These are phyloP conservation scores for Fusarium anthophilum DNA, from an alignment of 2,329 filamentous ascomycete species.

Conservation along the genomic window DNA sequence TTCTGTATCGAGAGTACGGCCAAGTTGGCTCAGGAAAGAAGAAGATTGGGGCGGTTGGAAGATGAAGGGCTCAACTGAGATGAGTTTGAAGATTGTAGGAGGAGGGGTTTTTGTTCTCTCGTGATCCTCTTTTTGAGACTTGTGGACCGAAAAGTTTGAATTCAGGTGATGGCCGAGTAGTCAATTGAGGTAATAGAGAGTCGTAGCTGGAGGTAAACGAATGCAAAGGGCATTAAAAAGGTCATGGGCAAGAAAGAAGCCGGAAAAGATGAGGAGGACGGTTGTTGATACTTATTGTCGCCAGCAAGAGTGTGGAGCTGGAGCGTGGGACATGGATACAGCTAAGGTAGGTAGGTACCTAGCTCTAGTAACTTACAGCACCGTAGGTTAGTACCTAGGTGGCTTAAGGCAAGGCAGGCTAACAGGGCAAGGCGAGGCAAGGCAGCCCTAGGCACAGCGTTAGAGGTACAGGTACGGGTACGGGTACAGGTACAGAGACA, in stretches of 20 bases:
- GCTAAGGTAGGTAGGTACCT: constrained; percentile 11
- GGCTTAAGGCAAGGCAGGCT: constrained; percentile 6
- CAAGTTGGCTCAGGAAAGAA: constrained; percentile 3
- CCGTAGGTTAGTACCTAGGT: not conserved
- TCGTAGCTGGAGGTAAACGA: constrained; percentile 4
- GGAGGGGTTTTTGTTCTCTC: constrained; percentile 32
- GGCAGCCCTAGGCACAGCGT: constrained; percentile 19
- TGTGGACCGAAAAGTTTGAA: not conserved
- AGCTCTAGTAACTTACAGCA: constrained; percentile 10
- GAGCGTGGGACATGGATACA: constrained; percentile 33
- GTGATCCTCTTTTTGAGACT: not conserved
- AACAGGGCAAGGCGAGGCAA: not conserved
- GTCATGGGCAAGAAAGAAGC: constrained; percentile 34
- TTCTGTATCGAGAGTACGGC: not conserved
- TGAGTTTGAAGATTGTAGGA: constrained; percentile 27
- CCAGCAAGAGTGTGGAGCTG: constrained; percentile 42
- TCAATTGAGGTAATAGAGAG: not conserved
- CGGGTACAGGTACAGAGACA: not conserved
- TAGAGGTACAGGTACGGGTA: constrained; percentile 22
- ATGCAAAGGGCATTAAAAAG: constrained; percentile 21
- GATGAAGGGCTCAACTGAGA: constrained; percentile 25
- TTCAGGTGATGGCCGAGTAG: not conserved
- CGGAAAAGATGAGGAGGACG: constrained; percentile 41
- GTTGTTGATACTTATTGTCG: constrained; percentile 46
- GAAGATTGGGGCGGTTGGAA: constrained; percentile 20